phyloP scores from a whole-genome alignment of 371 early-diverging fungal species.

The Batrachochytrium dendrobatidis region DNA sequence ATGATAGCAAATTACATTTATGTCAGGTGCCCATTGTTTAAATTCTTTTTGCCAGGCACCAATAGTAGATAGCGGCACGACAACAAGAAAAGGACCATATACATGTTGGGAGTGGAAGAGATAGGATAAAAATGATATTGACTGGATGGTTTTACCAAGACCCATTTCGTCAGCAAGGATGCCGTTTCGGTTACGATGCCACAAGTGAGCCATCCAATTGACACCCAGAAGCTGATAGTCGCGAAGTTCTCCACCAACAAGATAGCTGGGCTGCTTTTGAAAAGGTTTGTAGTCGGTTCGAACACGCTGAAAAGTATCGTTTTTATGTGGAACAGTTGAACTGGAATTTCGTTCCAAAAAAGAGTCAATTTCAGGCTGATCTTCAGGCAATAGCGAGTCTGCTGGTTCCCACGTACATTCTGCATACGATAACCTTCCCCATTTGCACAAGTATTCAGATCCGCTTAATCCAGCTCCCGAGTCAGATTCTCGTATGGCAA shows the following conservation, averaged over 20 bases:
- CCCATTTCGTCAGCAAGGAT: constrained; percentile 88
- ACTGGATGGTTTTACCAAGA: constrained; percentile 98
- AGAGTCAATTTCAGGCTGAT: constrained; percentile 67
- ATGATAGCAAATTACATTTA: constrained; percentile 84
- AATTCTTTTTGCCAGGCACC: constrained; percentile 93
- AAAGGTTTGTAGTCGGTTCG: constrained; percentile 73
- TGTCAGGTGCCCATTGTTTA: constrained; percentile 87
- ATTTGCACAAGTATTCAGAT: constrained; percentile 84
- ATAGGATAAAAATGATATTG: constrained; percentile 92
- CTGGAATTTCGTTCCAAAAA: constrained; percentile 75
- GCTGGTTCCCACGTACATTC: constrained; percentile 87
- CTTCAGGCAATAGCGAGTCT: constrained; percentile 22
- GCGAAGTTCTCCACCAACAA: constrained; percentile 84
- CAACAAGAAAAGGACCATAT: constrained; percentile 92
- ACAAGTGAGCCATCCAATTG: constrained; percentile 98
- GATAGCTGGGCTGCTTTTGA: constrained; percentile 71
- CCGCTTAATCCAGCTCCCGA: constrained; percentile 28
- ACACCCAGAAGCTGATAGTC: constrained; percentile 96
- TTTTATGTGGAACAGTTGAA: constrained; percentile 60
- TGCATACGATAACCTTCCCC: constrained; percentile 81
- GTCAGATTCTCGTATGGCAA: constrained; percentile 51
- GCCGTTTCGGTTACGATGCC: constrained; percentile 93
- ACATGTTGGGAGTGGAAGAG: constrained; percentile 76
- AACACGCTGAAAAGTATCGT: constrained; percentile 40
- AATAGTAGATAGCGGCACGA: constrained; percentile 92